Evolutionary conservation across 2,329 filamentous ascomycete genomes (phyloP).

Genomic region (Beauveria scarabaeidicola): DNA sequence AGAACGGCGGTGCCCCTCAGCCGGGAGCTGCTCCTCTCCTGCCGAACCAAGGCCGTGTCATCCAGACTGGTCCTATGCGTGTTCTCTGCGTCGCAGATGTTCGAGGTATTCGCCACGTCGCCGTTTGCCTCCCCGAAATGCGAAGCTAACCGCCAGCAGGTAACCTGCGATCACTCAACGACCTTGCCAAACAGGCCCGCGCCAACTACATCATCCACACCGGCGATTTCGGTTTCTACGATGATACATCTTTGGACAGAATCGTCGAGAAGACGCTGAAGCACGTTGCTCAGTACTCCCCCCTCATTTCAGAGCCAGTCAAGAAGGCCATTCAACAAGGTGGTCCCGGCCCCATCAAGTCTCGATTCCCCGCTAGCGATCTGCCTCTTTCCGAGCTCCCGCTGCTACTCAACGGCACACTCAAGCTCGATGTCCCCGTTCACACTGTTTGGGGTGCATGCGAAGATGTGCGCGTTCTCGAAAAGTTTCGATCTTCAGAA

Average conservation of each 20-base stretch:
- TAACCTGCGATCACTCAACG: conserved; percentile 90
- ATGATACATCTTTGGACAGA: conserved; percentile 87
- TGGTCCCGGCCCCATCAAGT: conserved; percentile 72
- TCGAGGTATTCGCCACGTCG: conserved; percentile 43
- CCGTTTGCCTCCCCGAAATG: conserved; percentile 9
- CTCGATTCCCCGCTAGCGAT: conserved; percentile 70
- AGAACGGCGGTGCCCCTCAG: conserved; percentile 51
- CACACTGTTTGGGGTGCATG: conserved; percentile 99
- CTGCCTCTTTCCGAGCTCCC: conserved; percentile 89
- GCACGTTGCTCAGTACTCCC: conserved; percentile 97
- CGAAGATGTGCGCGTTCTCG: conserved; percentile 92
- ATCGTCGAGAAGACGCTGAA: conserved; percentile 99
- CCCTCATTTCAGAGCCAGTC: conserved; percentile 71
- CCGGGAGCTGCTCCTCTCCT: conserved; percentile 56
- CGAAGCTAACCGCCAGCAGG: conserved; percentile 43
- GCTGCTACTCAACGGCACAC: conserved; percentile 75
- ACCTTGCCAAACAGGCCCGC: conserved; percentile 86
- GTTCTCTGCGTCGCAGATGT: conserved; percentile 66
- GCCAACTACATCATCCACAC: conserved; percentile 98
- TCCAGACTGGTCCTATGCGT: conserved; percentile 57
- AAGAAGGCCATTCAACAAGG: conserved; percentile 59
- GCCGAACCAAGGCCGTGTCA: conserved; percentile 58
- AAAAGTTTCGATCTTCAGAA: conserved; percentile 94
- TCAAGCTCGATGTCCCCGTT: conserved; percentile 90
- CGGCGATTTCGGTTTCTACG: conserved; percentile 98